Evolutionary conservation across 2,329 filamentous ascomycete species (phyloP), one percentile per base, ranked within the genome.

Genomic region (Cadophora luteo-olivacea): DNA sequence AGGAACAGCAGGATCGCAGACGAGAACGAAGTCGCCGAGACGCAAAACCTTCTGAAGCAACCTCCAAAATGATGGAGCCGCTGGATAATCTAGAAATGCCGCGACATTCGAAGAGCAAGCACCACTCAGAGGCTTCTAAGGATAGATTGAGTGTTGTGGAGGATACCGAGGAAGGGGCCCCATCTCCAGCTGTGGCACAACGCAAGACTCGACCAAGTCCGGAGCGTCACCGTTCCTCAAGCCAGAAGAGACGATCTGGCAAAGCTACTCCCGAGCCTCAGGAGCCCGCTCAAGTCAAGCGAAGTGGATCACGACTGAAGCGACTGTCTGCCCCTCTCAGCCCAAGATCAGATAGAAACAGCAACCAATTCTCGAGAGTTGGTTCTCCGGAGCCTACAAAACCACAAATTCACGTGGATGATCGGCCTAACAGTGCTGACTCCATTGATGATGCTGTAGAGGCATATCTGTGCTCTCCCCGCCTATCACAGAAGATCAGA

Each of bases 391-490:
- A 77, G 32, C 73, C 72, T 55, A 55, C 57, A 8, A 75, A 72
- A 63, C 70, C 72, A 11, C 72, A 75, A 49, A 73, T 77, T 9
- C 73, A 75, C 16, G 84, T 86, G 0, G 91, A 93, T 69, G 92
- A 94, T 74, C 86, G 93, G 11, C 92, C 92, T 0, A 86, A 85
- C 16, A 97, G 93, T 67, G 86, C 91, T 8, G 94, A 97, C 79
- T 97, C 94, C 0, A 88, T 98, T 52, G 94, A 97, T 73, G 87
- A 94, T 75, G 93, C 93, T 0, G 94, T 99, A 0, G 89, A 94
- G 66, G 88, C 90, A 1, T 99, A 97, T 77, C 84, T 98, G 7
- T 89, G 89, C 74, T 93, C 93, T 12, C 90, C 93, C 0, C 89
- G 94, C 8, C 81, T 99, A 65, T 97, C 93, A 3, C 94, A 97